Base-by-base conservation (phyloP, 139 green algal species). In the Coelastrella sp. region DNA sequence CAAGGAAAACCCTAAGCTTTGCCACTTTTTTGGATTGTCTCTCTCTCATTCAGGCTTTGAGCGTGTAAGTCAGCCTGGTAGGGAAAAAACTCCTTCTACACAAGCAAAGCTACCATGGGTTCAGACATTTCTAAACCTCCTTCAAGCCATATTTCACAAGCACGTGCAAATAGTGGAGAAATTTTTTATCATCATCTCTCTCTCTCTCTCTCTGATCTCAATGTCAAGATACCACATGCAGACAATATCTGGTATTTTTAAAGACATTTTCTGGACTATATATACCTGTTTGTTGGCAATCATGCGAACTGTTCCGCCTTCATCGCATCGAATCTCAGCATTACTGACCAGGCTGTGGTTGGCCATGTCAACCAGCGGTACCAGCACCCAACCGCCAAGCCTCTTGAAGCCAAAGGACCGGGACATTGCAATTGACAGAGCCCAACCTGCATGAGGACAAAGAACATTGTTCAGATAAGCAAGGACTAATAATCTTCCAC, bases 291-390 rank as follows among this genome's bases (percentile, higher is more conserved):
- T 91, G 80, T 92, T 92, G 7, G 92, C 82, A 60, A 82, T 85
- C 92, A 94, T 91, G 7, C 1, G 11, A 22, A 94, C 89, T 17
- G 81, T 68, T 14, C 91, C 91, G 8, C n/a, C 19, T 11, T 72
- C 88, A 0, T 78, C 68, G 20, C 27, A 87, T 15, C 91, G 84
- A 12, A 93, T 91, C 84, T 93, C 91, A 20, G 82, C 80, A 66
- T 93, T 93, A 27, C 73, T 82, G 1, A 84, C 78, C 4, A 87
- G 63, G 6, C 70, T 49, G 76, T 93, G 91, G 70, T 93, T 88
- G 35, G 68, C 76, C 93, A 95, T 94, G 88, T 94, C 93, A 7
- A 95, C 80, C 0, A 94, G 80, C 1, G 91, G 87, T 27, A 86
- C 87, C 87, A 90, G 56, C 25, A 57, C 88, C 81, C 68, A 72